A percentile compares a stretch with the other conserved stretches of the same genome.
These are phyloP conservation scores for Nicotiana tomentosiformis DNA, from an alignment of 257 asterid species.

Conservation along the genomic window DNA sequence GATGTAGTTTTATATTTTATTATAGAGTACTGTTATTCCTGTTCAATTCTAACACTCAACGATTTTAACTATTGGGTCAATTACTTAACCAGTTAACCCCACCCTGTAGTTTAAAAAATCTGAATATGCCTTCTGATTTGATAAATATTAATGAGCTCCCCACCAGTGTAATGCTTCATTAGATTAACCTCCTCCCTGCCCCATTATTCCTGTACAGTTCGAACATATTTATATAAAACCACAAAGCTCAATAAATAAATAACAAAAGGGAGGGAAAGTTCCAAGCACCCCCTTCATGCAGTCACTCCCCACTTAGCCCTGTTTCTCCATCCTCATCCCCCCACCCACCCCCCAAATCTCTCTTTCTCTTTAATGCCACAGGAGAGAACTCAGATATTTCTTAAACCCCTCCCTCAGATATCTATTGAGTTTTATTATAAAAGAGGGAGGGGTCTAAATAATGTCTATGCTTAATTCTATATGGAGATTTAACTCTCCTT, in stretches of 20 bases:
- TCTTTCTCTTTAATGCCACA: background rate
- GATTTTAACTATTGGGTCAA: background rate
- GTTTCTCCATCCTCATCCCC: background rate
- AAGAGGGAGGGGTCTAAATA: background rate
- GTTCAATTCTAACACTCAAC: background rate
- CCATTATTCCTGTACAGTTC: background rate
- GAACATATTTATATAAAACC: background rate
- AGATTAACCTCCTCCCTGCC: background rate
- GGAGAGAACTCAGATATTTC: background rate
- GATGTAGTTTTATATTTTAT: background rate
- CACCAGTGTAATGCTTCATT: background rate
- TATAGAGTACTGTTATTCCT: background rate
- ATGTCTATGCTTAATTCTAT: too few species aligned
- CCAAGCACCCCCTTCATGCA: background rate
- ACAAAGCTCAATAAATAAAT: background rate
- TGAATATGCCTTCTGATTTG: background rate
- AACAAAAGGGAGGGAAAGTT: background rate
- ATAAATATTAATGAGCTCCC: background rate
- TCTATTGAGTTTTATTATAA: background rate
- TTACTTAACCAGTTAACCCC: too few species aligned
- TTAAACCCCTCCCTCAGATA: background rate
- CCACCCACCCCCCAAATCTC: background rate
- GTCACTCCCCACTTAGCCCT: background rate
- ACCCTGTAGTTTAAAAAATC: background rate
- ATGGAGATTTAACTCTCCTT: too few species aligned